Evolutionary conservation across 345 rosid species (phyloP).

Genomic region (Salix exigua): DNA sequence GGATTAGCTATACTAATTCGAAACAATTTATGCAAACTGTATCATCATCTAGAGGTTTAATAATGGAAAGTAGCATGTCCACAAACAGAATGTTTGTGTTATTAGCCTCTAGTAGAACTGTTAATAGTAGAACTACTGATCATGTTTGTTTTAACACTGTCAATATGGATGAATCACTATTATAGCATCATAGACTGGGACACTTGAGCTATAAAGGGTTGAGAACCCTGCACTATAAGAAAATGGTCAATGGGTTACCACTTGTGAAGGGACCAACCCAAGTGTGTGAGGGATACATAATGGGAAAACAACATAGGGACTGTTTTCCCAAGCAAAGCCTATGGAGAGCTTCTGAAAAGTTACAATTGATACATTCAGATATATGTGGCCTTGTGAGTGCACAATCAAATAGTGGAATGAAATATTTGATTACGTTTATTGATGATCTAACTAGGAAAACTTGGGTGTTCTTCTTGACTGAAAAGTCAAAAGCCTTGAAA

Average conservation of each 20-base stretch:
- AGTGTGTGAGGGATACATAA: not conserved
- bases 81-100: not conserved
- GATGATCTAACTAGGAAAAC: not conserved
- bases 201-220: too few species aligned
- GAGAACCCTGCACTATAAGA: not conserved
- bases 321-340: not conserved
- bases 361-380: not conserved
- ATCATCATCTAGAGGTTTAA: constrained; percentile 2
- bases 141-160: too few species aligned
- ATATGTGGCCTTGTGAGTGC: not conserved
- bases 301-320: constrained; percentile 8
- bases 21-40: not conserved
- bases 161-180: too few species aligned
- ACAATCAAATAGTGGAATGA: not conserved
- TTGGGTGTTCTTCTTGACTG: not conserved
- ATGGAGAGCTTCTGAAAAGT: not conserved
- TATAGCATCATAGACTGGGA: too few species aligned
- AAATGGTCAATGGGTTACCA: not conserved
- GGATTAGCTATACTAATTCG: constrained; percentile 6
- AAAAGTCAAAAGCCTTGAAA: not conserved
- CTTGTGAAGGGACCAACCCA: not conserved
- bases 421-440: not conserved
- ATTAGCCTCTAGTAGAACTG: not conserved
- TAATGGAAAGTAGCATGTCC: constrained; percentile 1
- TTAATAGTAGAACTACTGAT: too few species aligned